Base-by-base conservation (phyloP, 257 asterid species). In the Salvia rosmarinus region DNA sequence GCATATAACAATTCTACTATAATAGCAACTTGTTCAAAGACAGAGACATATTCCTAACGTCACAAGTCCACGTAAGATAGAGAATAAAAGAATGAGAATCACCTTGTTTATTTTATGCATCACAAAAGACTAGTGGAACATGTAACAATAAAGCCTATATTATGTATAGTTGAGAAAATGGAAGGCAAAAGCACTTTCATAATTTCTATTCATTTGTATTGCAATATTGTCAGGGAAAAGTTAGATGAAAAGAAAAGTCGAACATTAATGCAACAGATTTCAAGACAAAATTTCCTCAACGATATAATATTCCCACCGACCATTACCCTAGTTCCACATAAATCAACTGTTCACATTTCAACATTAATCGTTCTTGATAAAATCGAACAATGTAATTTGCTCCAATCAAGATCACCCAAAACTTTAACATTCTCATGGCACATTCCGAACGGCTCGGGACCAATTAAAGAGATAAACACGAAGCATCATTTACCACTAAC, bases 401-500 rank as follows among this genome's bases (percentile, higher is more conserved):
- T 64, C 59, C 10, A 58, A 72, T 60, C 54, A 72, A 25, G 44
- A 25, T 16, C 50, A 9, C 11, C 61, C 61, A 61, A 28, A 19
- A 25, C 21, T 28, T 71, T 51, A 39, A 46, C 17, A 66, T n/a
- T 67, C 46, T 52, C n/a, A 25, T 58, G 30, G n/a, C 70, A 68
- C 6, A 1, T 66, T 61, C 25, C 11, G 57, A 61, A 59, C 59
- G 35, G 67, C 61, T 47, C 50, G 50, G 50, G 14, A 39, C 67
- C 74, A 37, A 61, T 51, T 49, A 49, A 40, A 11, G 46, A 57
- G 50, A 40, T 25, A 59, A 50, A 8, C 16, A 4, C 0, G 32
- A 69, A 42, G 65, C 69, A 2, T 13, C 23, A 52, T 20, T 5
- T 10, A 40, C 50, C 62, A 42, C 49, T 43, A 49, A 32, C 14